phyloP scores from a whole-genome alignment of 2,329 filamentous ascomycete genomes.

The Dactylellina sp. region DNA sequence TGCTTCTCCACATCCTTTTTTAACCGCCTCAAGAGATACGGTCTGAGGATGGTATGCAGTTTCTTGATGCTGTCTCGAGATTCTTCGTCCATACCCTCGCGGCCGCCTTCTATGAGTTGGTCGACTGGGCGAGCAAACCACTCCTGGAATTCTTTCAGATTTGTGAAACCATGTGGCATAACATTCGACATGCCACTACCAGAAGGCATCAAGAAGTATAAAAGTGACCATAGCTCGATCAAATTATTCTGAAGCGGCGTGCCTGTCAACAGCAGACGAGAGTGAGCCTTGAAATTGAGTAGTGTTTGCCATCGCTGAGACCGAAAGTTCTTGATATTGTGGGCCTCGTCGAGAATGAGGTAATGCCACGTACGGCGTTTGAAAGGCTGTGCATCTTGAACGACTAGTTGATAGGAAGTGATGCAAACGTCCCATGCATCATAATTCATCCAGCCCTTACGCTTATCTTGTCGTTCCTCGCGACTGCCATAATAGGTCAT shows the following conservation, averaged over 20 bases:
- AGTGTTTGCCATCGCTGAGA: conserved; percentile 97
- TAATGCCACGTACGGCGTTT: conserved; percentile 95
- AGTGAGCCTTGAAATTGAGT: conserved; percentile 89
- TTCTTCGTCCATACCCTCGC: conserved; percentile 93
- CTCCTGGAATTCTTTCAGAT: conserved; percentile 93
- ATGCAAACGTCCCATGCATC: conserved; percentile 97
- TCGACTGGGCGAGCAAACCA: conserved; percentile 96
- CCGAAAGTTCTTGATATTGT: conserved; percentile 99
- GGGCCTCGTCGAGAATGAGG: conserved; percentile 96
- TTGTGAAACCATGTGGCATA: conserved; percentile 77
- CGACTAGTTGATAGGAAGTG: conserved; percentile 94
- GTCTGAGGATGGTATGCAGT: conserved; percentile 90
- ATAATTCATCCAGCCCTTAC: conserved; percentile 91
- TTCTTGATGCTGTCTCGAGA: conserved; percentile 91
- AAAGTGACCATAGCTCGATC: conserved; percentile 93
- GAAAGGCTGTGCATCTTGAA: conserved; percentile 94
- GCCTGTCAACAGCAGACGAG: conserved; percentile 87
- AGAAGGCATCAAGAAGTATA: conserved; percentile 96
- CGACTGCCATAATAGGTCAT: conserved; percentile 95
- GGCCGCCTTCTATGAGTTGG: conserved; percentile 93
- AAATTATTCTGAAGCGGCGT: conserved; percentile 97
- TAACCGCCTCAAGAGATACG: conserved; percentile 87
- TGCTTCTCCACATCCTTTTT: conserved; percentile 99
- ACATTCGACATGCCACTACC: conserved; percentile 65
- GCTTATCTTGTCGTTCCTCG: conserved; percentile 90